Percentiles rank a stretch among this genome's conserved stretches.
Evolutionary conservation across 768 basidiomycete species (phyloP).

Genomic region (Termitomyces sp.): DNA sequence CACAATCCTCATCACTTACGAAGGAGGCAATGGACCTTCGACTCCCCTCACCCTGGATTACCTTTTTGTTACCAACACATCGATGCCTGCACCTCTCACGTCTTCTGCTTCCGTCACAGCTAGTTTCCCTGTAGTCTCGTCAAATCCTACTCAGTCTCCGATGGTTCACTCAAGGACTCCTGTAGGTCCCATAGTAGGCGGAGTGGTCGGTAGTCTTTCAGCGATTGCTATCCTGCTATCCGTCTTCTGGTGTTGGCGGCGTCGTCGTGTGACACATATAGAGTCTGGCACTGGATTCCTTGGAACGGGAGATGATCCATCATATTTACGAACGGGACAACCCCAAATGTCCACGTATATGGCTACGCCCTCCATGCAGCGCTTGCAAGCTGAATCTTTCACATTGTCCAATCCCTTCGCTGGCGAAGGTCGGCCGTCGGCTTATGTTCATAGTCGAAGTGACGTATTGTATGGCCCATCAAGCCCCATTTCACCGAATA

Average conservation of each 20-base stretch:
- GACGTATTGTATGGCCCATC: background rate
- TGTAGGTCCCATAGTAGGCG: slow-evolving; percentile 11
- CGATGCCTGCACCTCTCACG: background rate
- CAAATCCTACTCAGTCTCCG: background rate
- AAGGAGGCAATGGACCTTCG: background rate
- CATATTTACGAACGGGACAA: background rate
- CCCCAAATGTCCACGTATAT: background rate
- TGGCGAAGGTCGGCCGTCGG: background rate
- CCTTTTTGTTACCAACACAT: slow-evolving; percentile 1
- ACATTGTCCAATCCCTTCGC: background rate
- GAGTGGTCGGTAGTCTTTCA: slow-evolving; percentile 3
- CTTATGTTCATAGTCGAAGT: background rate
- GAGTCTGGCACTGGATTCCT: background rate
- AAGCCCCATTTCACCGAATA: background rate
- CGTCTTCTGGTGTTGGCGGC: slow-evolving; percentile 2
- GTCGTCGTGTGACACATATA: background rate
- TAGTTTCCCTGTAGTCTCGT: background rate
- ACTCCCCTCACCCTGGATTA: slow-evolving; percentile 9
- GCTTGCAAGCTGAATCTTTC: background rate
- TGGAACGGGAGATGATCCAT: background rate
- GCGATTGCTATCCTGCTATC: background rate
- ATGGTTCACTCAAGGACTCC: background rate
- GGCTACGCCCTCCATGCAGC: background rate
- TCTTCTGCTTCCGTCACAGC: background rate
- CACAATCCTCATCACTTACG: slow-evolving; percentile 4